Base-by-base conservation (phyloP, 148 eudicot genomes). In the Camellia granthamiana region DNA sequence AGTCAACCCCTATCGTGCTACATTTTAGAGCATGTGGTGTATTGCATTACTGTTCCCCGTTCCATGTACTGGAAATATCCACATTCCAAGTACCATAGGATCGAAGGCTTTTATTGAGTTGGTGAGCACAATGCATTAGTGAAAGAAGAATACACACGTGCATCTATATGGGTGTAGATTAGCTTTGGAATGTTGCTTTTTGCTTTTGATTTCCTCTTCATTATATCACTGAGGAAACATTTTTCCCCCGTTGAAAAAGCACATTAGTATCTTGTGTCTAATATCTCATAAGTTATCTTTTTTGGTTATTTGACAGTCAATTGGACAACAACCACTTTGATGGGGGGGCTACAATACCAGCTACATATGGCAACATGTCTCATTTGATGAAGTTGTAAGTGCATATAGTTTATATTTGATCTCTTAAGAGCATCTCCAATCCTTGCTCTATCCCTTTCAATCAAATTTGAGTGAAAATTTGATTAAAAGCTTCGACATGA, bases 311-410 rank as follows among this genome's bases (percentile, higher is more conserved):
- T 69, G 79, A 84, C 89, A 92, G 97, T 62, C 97, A 92, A 84
- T 93, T 92, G 60, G 97, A 92, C 64, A 92, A 92, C 81, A 92
- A 92, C 80, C 77, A 92, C 81, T 89, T 92, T 81, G 87, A 83
- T 41, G 93, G 97, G 75, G 76, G 75, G 75, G 76, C 78, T 77
- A 79, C 84, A 30, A 90, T 92, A 78, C 97, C 97, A 15, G 70
- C 78, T 72, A 82, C 92, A 42, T 92, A 84, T 75, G 84, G 88
- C 51, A 83, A 87, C 88, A 92, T 92, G 91, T 78, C 91, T 61
- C 83, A 81, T 38, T 83, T 92, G 82, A 71, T 90, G 76, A 92
- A 92, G 83, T 72, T 92, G 97, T 92, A 88, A 88, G 97, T 88
- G 52, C 66, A 12, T 71, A 18, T n/a, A 41, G 56, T 62, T 76